Conservation (phyloP, 1,284 basidiomycete species). For the Ceratobasidium sp. region DNA sequence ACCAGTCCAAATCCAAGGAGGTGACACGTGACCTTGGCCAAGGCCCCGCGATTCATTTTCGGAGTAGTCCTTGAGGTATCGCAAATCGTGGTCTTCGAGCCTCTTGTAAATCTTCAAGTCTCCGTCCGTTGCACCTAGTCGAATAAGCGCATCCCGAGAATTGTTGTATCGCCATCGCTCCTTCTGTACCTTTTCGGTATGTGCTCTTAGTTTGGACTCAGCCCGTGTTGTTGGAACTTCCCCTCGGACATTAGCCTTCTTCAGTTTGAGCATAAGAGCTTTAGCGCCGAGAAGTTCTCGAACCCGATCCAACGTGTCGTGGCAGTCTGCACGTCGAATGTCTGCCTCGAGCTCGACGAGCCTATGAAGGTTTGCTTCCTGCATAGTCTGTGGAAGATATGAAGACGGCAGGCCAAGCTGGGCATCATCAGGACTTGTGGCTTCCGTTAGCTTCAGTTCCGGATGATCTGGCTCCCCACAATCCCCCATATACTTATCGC, state of each 20-base stretch:
- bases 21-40: neutral
- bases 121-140: neutral
- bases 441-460: neutral
- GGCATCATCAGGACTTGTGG: neutral
- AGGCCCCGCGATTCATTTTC: neutral
- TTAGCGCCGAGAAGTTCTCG: neutral
- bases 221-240: neutral
- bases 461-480: neutral
- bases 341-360: neutral
- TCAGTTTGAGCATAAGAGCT: neutral
- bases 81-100: neutral
- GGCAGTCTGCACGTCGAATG: neutral
- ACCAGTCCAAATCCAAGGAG: conserved; percentile 22
- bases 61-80: neutral
- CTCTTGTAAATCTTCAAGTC: neutral
- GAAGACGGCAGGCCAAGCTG: neutral
- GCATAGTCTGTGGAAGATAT: neutral
- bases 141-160: neutral
- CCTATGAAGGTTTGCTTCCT: neutral
- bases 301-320: neutral
- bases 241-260: neutral
- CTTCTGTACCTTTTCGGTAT: neutral
- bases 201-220: neutral
- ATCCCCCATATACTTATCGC: neutral
- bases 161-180: neutral